A percentile compares a stretch with the other conserved stretches of the same genome.
phyloP scores from a whole-genome alignment of 345 rosid species.

The Brassica incana region DNA sequence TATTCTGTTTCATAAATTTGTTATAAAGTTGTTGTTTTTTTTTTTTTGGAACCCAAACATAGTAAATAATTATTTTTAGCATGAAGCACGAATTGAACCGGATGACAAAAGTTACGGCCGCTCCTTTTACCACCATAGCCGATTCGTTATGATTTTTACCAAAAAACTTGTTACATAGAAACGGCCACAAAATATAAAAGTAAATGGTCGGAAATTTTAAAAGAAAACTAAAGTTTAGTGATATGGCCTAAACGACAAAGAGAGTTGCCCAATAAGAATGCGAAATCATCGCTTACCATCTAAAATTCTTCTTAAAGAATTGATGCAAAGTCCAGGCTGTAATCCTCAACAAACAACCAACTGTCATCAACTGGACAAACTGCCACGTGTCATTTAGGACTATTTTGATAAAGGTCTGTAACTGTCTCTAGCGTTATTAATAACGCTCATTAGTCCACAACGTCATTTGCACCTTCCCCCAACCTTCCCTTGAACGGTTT shows the following conservation, averaged over 20 bases:
- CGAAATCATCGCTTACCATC: conserved; percentile 43
- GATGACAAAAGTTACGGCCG: too few species aligned
- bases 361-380: conserved; percentile 29
- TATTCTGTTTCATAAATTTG: conserved; percentile 31
- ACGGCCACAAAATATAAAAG: conserved; percentile 35
- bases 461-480: conserved; percentile 42
- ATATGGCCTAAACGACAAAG: conserved; percentile 64
- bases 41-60: too few species aligned
- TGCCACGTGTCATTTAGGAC: conserved; percentile 39
- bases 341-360: conserved; percentile 40
- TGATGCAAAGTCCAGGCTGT: conserved; percentile 51
- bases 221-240: conserved; percentile 36
- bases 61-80: too few species aligned
- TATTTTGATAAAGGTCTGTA: neutral
- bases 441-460: conserved; percentile 14
- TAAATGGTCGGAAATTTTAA: conserved; percentile 9
- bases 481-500: conserved; percentile 35
- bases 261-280: conserved; percentile 57
- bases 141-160: too few species aligned
- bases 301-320: neutral
- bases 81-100: too few species aligned
- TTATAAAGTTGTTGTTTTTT: conserved; percentile 9
- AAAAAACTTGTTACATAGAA: conserved; percentile 34
- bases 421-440: conserved; percentile 31
- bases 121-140: too few species aligned